Percentiles rank a stretch among this genome's conserved stretches.
Conservation (phyloP, 2,329 filamentous ascomycete species). For the Aschersonia sp. region DNA sequence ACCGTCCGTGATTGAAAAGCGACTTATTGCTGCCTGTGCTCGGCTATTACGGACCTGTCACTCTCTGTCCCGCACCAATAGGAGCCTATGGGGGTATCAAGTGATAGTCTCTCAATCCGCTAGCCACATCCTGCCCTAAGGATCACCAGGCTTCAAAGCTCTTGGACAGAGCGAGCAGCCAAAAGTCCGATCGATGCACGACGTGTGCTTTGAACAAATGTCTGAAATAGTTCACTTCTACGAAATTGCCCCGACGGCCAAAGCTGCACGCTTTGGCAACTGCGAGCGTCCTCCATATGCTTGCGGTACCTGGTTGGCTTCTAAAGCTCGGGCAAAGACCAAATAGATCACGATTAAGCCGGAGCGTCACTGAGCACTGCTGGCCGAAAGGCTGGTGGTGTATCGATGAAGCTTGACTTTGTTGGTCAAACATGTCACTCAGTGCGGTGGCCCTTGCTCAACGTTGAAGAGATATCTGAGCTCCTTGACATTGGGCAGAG, state of each 20-base stretch:
- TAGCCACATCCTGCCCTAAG: no score
- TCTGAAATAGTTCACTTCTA: neutral
- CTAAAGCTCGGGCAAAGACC: slow-evolving; percentile 53
- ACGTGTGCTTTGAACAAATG: neutral
- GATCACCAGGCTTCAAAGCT: neutral
- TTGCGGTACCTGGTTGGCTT: slow-evolving; percentile 65
- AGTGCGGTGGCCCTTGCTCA: neutral
- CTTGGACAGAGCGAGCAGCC: neutral
- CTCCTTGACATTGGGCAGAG: no score
- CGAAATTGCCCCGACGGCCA: slow-evolving; percentile 37
- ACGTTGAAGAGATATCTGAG: neutral
- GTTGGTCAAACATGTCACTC: slow-evolving; percentile 55
- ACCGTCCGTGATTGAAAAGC: no score
- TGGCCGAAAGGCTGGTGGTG: slow-evolving; percentile 63
- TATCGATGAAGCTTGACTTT: slow-evolving; percentile 95
- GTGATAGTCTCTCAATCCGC: no score
- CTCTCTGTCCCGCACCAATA: no score
- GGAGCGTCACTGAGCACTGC: slow-evolving; percentile 83
- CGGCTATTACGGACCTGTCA: no score
- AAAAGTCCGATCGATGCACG: neutral
- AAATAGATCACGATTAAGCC: slow-evolving; percentile 91
- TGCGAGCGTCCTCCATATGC: slow-evolving; percentile 50
- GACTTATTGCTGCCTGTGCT: no score
- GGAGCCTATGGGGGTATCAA: no score
- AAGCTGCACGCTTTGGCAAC: slow-evolving; percentile 40